These are phyloP conservation scores for Microcyclospora tardicrescens DNA, from an alignment of 2,329 filamentous ascomycete species.

Conservation along the genomic window DNA sequence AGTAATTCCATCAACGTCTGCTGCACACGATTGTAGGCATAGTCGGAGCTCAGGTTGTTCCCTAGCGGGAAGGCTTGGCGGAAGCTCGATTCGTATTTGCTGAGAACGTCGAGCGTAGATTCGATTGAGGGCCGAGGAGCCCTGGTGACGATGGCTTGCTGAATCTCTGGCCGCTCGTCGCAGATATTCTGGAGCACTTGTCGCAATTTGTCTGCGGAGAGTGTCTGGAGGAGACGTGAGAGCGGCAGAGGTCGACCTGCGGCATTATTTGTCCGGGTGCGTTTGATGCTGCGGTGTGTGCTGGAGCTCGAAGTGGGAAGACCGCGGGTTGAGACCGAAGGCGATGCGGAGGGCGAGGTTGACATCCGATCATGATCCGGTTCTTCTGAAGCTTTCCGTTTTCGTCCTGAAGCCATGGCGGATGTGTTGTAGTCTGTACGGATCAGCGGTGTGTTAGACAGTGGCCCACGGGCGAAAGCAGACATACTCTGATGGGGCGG, in stretches of 20 bases:
- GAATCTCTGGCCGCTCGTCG: constrained; percentile 75
- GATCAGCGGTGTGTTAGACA: constrained; percentile 21
- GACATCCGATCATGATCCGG: constrained; percentile 66
- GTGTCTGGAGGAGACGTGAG: constrained; percentile 79
- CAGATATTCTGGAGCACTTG: constrained; percentile 82
- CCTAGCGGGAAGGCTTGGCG: constrained; percentile 73
- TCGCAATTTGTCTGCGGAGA: constrained; percentile 73
- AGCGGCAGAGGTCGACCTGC: constrained; percentile 50
- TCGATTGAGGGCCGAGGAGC: constrained; percentile 78
- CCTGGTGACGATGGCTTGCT: constrained; percentile 66
- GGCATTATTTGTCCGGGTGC: constrained; percentile 53
- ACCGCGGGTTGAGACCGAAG: constrained; percentile 53
- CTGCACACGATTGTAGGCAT: constrained; percentile 86
- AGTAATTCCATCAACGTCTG: constrained; percentile 68
- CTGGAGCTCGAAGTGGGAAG: constrained; percentile 36
- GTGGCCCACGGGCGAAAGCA: constrained; percentile 17
- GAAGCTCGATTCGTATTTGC: constrained; percentile 67
- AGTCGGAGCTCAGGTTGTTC: constrained; percentile 74
- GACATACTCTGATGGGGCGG: constrained; percentile 2
- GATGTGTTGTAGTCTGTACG: constrained; percentile 23
- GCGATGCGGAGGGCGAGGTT: constrained; percentile 72
- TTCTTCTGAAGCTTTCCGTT: constrained; percentile 79
- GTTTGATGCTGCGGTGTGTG: constrained; percentile 54
- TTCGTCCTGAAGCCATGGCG: constrained; percentile 42
- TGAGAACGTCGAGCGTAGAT: constrained; percentile 66